These are phyloP conservation scores for Lophiostoma macrostomum DNA, from an alignment of 495 filamentous ascomycete genomes.

Conservation along the genomic window DNA sequence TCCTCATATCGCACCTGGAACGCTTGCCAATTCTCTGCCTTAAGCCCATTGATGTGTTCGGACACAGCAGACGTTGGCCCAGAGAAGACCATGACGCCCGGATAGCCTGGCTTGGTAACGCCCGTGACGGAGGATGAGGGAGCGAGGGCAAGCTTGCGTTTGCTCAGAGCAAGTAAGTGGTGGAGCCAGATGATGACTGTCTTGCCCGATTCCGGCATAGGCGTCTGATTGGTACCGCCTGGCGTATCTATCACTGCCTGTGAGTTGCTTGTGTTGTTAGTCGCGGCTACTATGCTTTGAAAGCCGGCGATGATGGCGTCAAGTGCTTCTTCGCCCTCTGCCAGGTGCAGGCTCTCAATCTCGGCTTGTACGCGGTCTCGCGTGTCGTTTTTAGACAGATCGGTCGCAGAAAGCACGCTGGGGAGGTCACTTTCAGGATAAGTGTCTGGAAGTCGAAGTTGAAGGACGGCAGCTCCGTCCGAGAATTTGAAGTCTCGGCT, in stretches of 20 bases:
- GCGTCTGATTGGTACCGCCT: background rate
- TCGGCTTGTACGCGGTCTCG: slow-evolving; percentile 30
- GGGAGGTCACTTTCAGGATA: slow-evolving; percentile 34
- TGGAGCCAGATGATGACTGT: slow-evolving; percentile 45
- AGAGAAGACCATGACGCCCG: slow-evolving; percentile 41
- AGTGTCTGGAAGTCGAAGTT: slow-evolving; percentile 35
- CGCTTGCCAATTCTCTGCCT: slow-evolving; percentile 41
- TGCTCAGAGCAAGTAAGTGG: slow-evolving; percentile 42
- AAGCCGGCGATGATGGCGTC: slow-evolving; percentile 39
- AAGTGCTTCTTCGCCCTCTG: slow-evolving; percentile 38
- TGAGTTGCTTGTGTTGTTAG: slow-evolving; percentile 1
- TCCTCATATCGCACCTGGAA: slow-evolving; percentile 42
- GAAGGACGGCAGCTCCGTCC: slow-evolving; percentile 20
- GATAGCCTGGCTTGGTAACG: slow-evolving; percentile 44
- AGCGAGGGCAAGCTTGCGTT: slow-evolving; percentile 40
- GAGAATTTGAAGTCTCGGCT: slow-evolving; percentile 35
- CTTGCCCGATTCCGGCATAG: slow-evolving; percentile 7
- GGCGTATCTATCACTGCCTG: background rate
- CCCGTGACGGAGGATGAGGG: slow-evolving; percentile 35
- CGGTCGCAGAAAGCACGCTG: slow-evolving; percentile 35
- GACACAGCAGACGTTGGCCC: slow-evolving; percentile 36
- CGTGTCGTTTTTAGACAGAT: slow-evolving; percentile 29
- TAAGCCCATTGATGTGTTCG: slow-evolving; percentile 39
- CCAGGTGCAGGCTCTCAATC: slow-evolving; percentile 9
- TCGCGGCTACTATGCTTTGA: slow-evolving; percentile 23